A percentile compares a stretch with the other conserved stretches of the same genome.
phyloP scores from a whole-genome alignment of 2,329 filamentous ascomycete species.

The Massarina eburnea region DNA sequence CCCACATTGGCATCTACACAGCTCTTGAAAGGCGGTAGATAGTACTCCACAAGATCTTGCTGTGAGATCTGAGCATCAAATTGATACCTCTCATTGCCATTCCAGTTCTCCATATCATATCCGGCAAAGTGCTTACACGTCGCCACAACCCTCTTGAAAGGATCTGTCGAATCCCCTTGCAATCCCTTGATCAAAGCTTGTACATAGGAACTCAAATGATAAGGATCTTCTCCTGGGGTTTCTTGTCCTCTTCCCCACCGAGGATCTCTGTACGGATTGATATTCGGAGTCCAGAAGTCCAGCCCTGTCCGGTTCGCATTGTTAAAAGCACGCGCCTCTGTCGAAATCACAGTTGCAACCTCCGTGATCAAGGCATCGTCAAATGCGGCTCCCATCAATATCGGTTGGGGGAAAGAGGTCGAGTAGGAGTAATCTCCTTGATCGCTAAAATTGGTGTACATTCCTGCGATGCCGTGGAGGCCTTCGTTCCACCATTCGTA shows the following conservation, averaged over 20 bases:
- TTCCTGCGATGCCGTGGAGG: constrained; percentile 62
- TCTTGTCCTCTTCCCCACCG: constrained; percentile 62
- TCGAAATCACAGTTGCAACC: constrained; percentile 59
- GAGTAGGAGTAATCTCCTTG: constrained; percentile 63
- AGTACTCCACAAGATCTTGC: constrained; percentile 70
- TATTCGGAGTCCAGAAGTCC: constrained; percentile 67
- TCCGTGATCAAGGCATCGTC: constrained; percentile 62
- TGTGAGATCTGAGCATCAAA: constrained; percentile 60
- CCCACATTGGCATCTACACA: constrained; percentile 50
- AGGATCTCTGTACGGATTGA: constrained; percentile 66
- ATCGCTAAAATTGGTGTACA: constrained; percentile 56
- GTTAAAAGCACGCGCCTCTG: constrained; percentile 66
- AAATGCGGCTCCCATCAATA: constrained; percentile 64
- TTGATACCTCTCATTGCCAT: constrained; percentile 42
- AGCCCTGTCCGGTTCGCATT: constrained; percentile 58
- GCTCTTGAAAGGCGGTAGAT: constrained; percentile 64
- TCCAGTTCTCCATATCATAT: constrained; percentile 33
- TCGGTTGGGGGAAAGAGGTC: constrained; percentile 67
- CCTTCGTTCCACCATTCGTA: constrained; percentile 55
- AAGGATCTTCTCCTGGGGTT: constrained; percentile 61
- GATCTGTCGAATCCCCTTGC: constrained; percentile 57
- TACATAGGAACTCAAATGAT: constrained; percentile 52
- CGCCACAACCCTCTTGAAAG: constrained; percentile 41
- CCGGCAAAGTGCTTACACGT: constrained; percentile 51
- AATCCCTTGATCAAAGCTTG: constrained; percentile 29